Percentiles rank a stretch among this genome's conserved stretches.
These are phyloP conservation scores for Didymella arachidicola DNA, from an alignment of 2,329 filamentous ascomycete genomes.

Conservation along the genomic window DNA sequence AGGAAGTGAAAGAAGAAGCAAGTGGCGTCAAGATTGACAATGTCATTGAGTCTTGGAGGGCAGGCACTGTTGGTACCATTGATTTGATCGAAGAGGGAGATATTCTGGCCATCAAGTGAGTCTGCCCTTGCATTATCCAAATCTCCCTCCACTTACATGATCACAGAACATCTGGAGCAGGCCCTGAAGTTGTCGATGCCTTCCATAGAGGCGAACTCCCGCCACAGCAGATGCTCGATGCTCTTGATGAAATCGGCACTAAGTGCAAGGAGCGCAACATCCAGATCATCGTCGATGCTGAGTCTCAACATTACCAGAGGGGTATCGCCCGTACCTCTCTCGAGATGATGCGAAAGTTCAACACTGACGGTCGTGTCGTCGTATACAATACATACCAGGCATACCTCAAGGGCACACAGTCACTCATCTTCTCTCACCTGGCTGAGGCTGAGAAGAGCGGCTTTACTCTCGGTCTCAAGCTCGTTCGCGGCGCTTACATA, in stretches of 20 bases:
- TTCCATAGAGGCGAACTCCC: conserved; percentile 48
- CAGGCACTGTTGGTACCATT: conserved; percentile 40
- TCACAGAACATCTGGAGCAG: conserved; percentile 55
- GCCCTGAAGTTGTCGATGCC: conserved; percentile 51
- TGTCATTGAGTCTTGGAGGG: conserved; percentile 49
- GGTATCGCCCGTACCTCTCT: conserved; percentile 65
- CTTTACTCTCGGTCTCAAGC: conserved; percentile 64
- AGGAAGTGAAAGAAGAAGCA: conserved; percentile 15
- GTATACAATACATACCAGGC: conserved; percentile 73
- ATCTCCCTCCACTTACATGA: conserved; percentile 20
- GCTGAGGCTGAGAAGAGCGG: conserved; percentile 54
- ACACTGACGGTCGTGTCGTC: conserved; percentile 57
- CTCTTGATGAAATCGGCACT: conserved; percentile 53
- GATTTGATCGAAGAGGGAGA: conserved; percentile 42
- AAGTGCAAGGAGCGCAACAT: conserved; percentile 52
- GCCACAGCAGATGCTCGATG: conserved; percentile 55
- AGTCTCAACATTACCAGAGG: conserved; percentile 56
- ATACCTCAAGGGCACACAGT: conserved; percentile 61
- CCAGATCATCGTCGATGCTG: conserved; percentile 58
- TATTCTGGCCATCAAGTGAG: conserved; percentile 45
- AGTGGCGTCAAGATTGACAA: conserved; percentile 23
- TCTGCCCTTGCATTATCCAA: neutral
- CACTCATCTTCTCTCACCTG: conserved; percentile 56
- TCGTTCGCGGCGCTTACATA: conserved; percentile 67
- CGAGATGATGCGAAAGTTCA: conserved; percentile 61